These are phyloP conservation scores for Hyaloscypha bicolor DNA, from an alignment of 495 filamentous ascomycete genomes.

Conservation along the genomic window DNA sequence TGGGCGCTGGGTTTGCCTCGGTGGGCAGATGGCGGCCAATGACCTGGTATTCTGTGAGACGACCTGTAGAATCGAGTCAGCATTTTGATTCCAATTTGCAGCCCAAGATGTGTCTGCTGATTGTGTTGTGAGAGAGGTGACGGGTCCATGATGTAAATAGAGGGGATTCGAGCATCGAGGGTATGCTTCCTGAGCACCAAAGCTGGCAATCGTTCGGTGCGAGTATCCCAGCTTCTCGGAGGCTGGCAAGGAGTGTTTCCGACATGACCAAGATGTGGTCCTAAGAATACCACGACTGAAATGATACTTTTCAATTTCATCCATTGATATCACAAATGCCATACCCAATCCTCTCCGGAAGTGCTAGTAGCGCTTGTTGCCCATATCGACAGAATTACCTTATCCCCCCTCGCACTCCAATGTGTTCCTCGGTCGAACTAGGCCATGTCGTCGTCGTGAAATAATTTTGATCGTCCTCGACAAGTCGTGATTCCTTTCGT, in stretches of 20 bases:
- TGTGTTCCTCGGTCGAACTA: not conserved
- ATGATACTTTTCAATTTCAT: not conserved
- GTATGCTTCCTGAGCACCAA: not conserved
- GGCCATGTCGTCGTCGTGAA: slow-evolving; percentile 6
- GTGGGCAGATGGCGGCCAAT: slow-evolving; percentile 98
- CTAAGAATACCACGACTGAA: not conserved
- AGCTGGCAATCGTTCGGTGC: not conserved
- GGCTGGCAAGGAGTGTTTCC: not conserved
- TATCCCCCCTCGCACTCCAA: not conserved
- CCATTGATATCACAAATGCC: not conserved
- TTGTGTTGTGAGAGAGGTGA: not conserved
- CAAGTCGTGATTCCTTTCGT: slow-evolving; percentile 10
- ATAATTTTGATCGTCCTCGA: slow-evolving; percentile 9
- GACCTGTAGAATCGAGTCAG: slow-evolving; percentile 60
- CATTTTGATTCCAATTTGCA: not conserved
- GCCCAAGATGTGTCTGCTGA: not conserved
- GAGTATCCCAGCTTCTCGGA: not conserved
- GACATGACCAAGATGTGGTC: not conserved
- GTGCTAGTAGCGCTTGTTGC: not conserved
- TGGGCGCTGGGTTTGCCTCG: slow-evolving; percentile 91
- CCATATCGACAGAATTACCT: not conserved
- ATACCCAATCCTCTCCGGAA: not conserved
- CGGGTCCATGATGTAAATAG: not conserved
- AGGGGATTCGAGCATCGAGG: not conserved
- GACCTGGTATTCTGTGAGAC: slow-evolving; percentile 99